phyloP scores from a whole-genome alignment of 23 red algal genomes.

The Gracilariopsis chorda region DNA sequence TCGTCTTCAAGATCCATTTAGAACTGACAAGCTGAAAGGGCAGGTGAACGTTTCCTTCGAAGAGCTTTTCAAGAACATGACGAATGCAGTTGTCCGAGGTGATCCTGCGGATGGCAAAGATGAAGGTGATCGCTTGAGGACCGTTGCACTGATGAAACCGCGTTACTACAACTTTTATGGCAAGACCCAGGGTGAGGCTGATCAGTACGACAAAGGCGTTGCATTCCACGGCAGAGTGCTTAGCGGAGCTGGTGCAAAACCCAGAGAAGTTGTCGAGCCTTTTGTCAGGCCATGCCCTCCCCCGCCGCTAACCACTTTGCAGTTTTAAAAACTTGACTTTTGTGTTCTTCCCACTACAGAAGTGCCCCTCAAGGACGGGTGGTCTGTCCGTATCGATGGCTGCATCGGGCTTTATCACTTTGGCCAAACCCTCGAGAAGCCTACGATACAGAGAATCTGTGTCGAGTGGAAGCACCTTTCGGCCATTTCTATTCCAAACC shows the following conservation, averaged over 20 bases:
- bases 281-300: constrained; percentile 63
- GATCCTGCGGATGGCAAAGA: constrained; percentile 74
- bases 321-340: constrained; percentile 76
- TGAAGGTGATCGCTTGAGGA: constrained; percentile 59
- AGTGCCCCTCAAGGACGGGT: constrained; percentile 62
- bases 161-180: constrained; percentile 96
- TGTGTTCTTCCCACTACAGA: constrained; percentile 68
- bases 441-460: constrained; percentile 47
- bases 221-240: constrained; percentile 79
- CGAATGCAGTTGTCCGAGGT: constrained; percentile 69
- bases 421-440: constrained; percentile 59
- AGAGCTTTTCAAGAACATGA: constrained; percentile 71
- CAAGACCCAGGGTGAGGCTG: constrained; percentile 43
- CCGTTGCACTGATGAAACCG: constrained; percentile 76
- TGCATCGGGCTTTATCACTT: constrained; percentile 70
- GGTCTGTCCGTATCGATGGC: constrained; percentile 52
- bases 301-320: constrained; percentile 54
- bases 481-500: constrained; percentile 62
- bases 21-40: constrained; percentile 61
- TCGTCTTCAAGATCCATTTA: constrained; percentile 26
- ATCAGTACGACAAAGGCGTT: constrained; percentile 76
- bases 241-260: constrained; percentile 72
- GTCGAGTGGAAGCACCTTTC: constrained; percentile 59
- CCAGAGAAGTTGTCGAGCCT: constrained; percentile 45
- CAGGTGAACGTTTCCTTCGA: constrained; percentile 60